Conservation (phyloP, 352 stramenopile genomes). For the Aphanomyces stellatus region DNA sequence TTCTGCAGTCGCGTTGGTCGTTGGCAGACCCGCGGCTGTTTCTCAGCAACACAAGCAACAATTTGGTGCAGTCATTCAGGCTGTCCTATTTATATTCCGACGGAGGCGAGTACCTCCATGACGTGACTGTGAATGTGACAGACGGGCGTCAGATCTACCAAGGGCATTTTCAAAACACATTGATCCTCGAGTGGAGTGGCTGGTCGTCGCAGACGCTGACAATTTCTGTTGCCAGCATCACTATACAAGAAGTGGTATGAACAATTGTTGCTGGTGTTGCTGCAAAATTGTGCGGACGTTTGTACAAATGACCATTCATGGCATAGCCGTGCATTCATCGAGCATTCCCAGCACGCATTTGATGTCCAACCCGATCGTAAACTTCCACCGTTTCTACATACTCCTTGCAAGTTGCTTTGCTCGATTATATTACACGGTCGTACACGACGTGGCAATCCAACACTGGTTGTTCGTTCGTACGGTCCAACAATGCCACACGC, state of each 20-base stretch:
- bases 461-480: not conserved
- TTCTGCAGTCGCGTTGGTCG: not conserved
- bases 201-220: not conserved
- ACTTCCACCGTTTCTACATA: too few relatives aligned
- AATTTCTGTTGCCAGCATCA: not conserved
- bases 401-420: too few relatives aligned
- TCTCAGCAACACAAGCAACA: too few relatives aligned
- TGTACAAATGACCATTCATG: too few relatives aligned
- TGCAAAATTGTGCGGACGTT: too few relatives aligned
- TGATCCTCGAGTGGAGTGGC: not conserved
- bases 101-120: not conserved
- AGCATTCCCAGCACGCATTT: too few relatives aligned
- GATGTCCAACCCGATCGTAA: too few relatives aligned
- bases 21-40: not conserved
- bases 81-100: not conserved
- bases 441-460: not conserved
- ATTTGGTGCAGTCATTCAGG: not conserved
- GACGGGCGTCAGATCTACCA: not conserved
- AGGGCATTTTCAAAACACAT: not conserved
- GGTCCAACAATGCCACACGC: slow-evolving; percentile 3
- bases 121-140: not conserved
- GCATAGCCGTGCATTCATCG: too few relatives aligned
- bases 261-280: too few relatives aligned
- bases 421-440: too few relatives aligned
- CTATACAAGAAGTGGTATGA: not conserved